Percentiles rank a stretch among this genome's conserved stretches.
Conservation (phyloP, 108 stramenopile species). For the Fistulifera pelliculosa region DNA sequence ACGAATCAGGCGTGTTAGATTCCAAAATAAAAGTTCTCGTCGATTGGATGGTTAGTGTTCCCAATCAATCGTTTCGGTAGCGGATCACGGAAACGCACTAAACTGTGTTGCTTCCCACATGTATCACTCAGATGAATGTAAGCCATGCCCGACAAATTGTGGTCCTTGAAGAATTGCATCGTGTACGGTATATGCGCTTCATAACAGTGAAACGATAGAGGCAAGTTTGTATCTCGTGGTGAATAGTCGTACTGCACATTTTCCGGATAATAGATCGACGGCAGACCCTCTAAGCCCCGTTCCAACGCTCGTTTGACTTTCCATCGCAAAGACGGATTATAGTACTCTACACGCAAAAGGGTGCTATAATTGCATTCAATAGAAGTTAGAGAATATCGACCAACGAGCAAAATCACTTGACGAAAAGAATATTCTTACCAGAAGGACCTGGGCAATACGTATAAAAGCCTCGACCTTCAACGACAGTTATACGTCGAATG, state of each 20-base stretch:
- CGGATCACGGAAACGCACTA: neutral
- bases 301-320: conserved; percentile 75
- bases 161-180: conserved; percentile 86
- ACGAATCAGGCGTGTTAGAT: neutral
- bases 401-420: no score
- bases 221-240: conserved; percentile 9
- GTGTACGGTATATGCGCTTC: conserved; percentile 89
- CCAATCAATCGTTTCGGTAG: neutral
- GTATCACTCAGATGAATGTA: conserved; percentile 48
- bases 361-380: conserved; percentile 16
- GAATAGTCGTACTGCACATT: conserved; percentile 31
- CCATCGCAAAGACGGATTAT: conserved; percentile 73
- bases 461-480: conserved; percentile 77
- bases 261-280: conserved; percentile 55
- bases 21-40: neutral
- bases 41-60: neutral
- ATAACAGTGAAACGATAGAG: conserved; percentile 69
- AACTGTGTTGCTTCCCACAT: neutral
- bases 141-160: conserved; percentile 66
- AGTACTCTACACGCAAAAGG: conserved; percentile 78
- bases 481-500: conserved; percentile 64
- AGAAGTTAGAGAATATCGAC: no score
- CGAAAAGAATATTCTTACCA: no score
- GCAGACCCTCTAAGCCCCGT: conserved; percentile 53
- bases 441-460: conserved; percentile 66